Conservation (phyloP, 148 eudicot species). For the Silene uniflora region DNA sequence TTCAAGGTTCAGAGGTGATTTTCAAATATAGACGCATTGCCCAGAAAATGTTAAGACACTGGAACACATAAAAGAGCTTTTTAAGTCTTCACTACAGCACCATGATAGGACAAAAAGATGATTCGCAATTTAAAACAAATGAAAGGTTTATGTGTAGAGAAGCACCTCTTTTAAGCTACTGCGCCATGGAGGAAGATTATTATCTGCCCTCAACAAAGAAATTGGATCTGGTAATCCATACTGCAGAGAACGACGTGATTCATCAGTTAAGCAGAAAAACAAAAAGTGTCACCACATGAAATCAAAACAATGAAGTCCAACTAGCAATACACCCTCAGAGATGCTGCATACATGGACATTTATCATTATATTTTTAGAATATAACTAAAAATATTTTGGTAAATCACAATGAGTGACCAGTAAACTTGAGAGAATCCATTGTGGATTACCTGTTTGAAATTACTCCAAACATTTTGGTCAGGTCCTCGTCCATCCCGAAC, state of each 20-base stretch:
- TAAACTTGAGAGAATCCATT: background rate
- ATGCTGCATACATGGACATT: background rate
- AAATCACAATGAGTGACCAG: background rate
- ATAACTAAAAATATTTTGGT: background rate
- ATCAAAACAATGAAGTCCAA: background rate
- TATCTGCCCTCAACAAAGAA: constrained; percentile 84
- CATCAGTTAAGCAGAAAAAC: constrained; percentile 1
- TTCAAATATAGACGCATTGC: too few species aligned
- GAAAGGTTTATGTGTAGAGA: constrained; percentile 3
- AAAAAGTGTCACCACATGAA: background rate
- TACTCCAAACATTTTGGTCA: constrained; percentile 78
- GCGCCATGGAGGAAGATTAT: constrained; percentile 99
- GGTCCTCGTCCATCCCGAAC: constrained; percentile 99
- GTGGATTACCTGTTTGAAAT: constrained; percentile 78
- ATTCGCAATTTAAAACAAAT: background rate
- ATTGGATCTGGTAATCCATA: constrained; percentile 86
- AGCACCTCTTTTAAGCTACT: constrained; percentile 82
- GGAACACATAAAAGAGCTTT: too few species aligned
- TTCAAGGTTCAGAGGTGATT: too few species aligned
- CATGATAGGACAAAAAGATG: background rate
- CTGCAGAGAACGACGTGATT: constrained; percentile 39
- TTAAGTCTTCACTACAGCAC: background rate
- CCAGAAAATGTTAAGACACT: too few species aligned
- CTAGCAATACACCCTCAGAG: background rate
- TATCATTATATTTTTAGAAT: background rate